Evolutionary conservation across 768 basidiomycete genomes (phyloP).

Genomic region (Collybia nuda): DNA sequence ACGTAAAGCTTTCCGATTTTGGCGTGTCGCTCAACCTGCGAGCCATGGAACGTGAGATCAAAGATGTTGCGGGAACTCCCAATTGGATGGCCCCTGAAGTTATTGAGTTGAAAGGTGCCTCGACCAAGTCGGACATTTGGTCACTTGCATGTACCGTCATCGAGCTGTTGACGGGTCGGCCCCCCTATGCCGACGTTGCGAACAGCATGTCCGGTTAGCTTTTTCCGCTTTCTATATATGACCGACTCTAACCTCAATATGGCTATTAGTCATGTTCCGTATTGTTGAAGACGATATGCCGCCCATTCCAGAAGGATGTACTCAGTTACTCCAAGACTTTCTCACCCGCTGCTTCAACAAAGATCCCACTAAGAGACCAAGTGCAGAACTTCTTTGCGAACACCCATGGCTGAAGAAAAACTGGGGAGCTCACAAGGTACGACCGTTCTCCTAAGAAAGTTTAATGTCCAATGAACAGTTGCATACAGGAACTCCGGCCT

Average conservation of each 20-base stretch:
- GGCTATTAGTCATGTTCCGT: conserved; percentile 80
- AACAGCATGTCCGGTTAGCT: conserved; percentile 86
- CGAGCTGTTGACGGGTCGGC: conserved; percentile 88
- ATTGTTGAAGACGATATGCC: conserved; percentile 95
- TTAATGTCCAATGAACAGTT: not conserved
- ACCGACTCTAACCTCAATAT: conserved; percentile 4
- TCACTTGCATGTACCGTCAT: conserved; percentile 93
- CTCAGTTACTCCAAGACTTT: conserved; percentile 77
- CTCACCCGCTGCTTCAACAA: conserved; percentile 88
- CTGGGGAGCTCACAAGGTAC: conserved; percentile 78
- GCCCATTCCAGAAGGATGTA: conserved; percentile 79
- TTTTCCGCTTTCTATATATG: conserved; percentile 8
- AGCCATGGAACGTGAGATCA: conserved; percentile 82
- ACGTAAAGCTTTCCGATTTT: conserved; percentile 96
- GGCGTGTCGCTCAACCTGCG: conserved; percentile 95
- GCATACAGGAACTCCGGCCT: conserved; percentile 72
- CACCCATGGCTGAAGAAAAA: conserved; percentile 88
- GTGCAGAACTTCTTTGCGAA: conserved; percentile 81
- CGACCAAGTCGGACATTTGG: conserved; percentile 94
- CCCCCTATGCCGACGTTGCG: conserved; percentile 87
- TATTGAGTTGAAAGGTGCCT: conserved; percentile 91
- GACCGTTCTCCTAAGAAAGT: conserved; percentile 12
- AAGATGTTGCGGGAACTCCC: conserved; percentile 91
- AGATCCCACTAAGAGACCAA: conserved; percentile 79
- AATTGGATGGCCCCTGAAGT: conserved; percentile 99